Evolutionary conservation across 352 stramenopile species (phyloP).

Genomic region (Phytopythium kandeliae): DNA sequence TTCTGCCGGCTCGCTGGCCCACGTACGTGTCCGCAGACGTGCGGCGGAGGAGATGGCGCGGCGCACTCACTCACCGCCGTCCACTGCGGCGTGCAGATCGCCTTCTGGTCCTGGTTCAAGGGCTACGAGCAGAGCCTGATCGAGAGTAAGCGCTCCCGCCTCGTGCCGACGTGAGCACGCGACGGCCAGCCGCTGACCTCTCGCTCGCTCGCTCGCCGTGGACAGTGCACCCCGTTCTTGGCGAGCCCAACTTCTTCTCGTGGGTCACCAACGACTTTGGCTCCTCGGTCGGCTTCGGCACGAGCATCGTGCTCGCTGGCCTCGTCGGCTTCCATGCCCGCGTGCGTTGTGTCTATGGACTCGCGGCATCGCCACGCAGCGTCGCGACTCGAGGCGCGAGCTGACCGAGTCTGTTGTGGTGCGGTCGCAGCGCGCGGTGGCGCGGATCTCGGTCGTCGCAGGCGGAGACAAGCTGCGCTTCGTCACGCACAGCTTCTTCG

Average conservation of each 20-base stretch:
- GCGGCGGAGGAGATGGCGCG: too few species aligned
- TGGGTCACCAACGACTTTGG: slow-evolving; percentile 78
- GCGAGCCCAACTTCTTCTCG: slow-evolving; percentile 73
- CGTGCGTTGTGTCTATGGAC: slow-evolving; percentile 16
- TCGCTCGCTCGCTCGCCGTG: slow-evolving; percentile 2
- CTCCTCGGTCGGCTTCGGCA: slow-evolving; percentile 75
- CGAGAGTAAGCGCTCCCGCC: slow-evolving; percentile 42
- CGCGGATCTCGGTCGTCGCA: slow-evolving; percentile 68
- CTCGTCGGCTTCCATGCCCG: slow-evolving; percentile 79
- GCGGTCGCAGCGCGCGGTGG: slow-evolving; percentile 53
- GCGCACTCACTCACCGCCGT: background rate
- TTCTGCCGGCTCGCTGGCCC: slow-evolving; percentile 68
- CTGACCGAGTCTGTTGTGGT: too few species aligned
- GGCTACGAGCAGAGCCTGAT: slow-evolving; percentile 81
- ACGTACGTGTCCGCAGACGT: slow-evolving; percentile 26
- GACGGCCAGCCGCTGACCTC: background rate
- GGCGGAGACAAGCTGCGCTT: slow-evolving; percentile 79
- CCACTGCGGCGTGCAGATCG: slow-evolving; percentile 37
- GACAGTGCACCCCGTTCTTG: slow-evolving; percentile 53
- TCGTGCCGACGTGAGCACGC: too few species aligned
- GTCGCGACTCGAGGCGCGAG: too few species aligned
- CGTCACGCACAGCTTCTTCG: slow-evolving; percentile 87
- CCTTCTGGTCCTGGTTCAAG: slow-evolving; percentile 87
- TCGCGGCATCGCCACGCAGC: too few species aligned
- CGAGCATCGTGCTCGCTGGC: slow-evolving; percentile 70